phyloP scores from a whole-genome alignment of 805 yeast species.

The Spathaspora hagerdaliae region DNA sequence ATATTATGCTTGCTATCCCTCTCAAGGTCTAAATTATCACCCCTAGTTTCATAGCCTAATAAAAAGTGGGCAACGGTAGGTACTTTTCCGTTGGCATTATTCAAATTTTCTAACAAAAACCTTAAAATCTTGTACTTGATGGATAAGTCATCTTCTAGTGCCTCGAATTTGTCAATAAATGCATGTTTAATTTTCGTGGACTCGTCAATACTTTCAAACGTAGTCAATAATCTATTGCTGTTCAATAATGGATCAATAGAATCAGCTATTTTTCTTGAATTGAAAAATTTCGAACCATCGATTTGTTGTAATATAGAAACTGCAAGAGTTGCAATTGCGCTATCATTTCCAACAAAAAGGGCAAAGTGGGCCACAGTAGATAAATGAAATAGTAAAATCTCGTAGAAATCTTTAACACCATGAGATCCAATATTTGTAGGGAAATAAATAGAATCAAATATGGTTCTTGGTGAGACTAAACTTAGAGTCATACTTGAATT shows the following conservation, averaged over 20 bases:
- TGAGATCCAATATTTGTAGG: slow-evolving; percentile 50
- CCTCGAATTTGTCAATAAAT: slow-evolving; percentile 61
- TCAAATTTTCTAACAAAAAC: slow-evolving; percentile 50
- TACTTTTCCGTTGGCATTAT: slow-evolving; percentile 30
- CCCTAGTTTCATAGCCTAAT: slow-evolving; percentile 62
- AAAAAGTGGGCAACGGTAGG: slow-evolving; percentile 69
- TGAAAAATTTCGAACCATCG: slow-evolving; percentile 35
- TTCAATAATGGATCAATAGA: slow-evolving; percentile 28
- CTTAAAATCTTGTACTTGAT: slow-evolving; percentile 57
- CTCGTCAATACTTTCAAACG: slow-evolving; percentile 75
- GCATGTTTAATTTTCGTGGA: slow-evolving; percentile 69
- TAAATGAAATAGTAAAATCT: slow-evolving; percentile 67
- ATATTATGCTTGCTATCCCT: slow-evolving; percentile 48
- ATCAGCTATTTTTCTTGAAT: slow-evolving; percentile 3
- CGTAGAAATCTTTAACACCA: slow-evolving; percentile 63
- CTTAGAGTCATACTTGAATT: slow-evolving; percentile 27
- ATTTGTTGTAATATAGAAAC: slow-evolving; percentile 51
- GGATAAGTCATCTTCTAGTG: slow-evolving; percentile 34
- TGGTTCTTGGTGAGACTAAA: slow-evolving; percentile 16
- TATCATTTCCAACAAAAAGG: slow-evolving; percentile 61
- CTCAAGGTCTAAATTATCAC: slow-evolving; percentile 46
- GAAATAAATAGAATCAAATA: slow-evolving; percentile 29
- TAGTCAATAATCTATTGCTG: slow-evolving; percentile 61
- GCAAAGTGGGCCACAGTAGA: slow-evolving; percentile 72
- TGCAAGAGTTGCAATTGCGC: slow-evolving; percentile 48